Percentiles rank a stretch among this genome's conserved stretches.
Evolutionary conservation across 1,284 basidiomycete genomes (phyloP).

Genomic region (Trametes polyzona): DNA sequence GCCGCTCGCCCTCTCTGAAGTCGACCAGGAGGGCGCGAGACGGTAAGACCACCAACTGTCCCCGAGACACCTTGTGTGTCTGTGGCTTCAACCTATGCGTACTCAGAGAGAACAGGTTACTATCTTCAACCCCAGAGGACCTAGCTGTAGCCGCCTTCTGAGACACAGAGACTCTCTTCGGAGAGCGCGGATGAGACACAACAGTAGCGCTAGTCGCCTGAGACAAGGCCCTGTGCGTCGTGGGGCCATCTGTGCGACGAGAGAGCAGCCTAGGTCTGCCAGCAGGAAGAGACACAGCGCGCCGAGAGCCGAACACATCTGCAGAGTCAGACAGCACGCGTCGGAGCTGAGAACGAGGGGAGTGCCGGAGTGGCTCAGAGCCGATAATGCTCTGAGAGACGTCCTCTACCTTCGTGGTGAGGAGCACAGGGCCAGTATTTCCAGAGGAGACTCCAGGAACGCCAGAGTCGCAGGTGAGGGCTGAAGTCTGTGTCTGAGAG

Average conservation of each 20-base stretch:
- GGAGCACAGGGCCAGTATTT: not conserved
- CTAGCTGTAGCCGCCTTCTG: not conserved
- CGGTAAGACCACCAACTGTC: conserved; percentile 52
- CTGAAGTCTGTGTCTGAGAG: no score
- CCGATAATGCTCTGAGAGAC: not conserved
- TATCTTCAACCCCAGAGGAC: conserved; percentile 19
- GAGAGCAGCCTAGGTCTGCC: not conserved
- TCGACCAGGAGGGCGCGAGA: conserved; percentile 54
- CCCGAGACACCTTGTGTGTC: conserved; percentile 51
- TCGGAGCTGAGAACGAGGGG: conserved; percentile 16
- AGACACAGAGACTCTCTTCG: no score
- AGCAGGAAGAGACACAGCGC: not conserved
- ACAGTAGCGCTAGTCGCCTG: conserved; percentile 19
- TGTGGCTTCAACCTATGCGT: conserved; percentile 45
- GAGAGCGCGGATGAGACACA: conserved; percentile 3
- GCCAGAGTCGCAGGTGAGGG: no score
- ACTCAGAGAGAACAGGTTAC: conserved; percentile 40
- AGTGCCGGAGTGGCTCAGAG: not conserved
- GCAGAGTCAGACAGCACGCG: conserved; percentile 19
- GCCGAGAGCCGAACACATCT: not conserved
- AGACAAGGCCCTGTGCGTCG: conserved; percentile 9
- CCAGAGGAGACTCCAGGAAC: not conserved
- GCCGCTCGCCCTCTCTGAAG: conserved; percentile 56
- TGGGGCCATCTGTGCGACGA: not conserved
- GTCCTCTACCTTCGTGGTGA: no score